Base-by-base conservation (phyloP, 2,329 filamentous ascomycete species). In the Monilinia laxa region DNA sequence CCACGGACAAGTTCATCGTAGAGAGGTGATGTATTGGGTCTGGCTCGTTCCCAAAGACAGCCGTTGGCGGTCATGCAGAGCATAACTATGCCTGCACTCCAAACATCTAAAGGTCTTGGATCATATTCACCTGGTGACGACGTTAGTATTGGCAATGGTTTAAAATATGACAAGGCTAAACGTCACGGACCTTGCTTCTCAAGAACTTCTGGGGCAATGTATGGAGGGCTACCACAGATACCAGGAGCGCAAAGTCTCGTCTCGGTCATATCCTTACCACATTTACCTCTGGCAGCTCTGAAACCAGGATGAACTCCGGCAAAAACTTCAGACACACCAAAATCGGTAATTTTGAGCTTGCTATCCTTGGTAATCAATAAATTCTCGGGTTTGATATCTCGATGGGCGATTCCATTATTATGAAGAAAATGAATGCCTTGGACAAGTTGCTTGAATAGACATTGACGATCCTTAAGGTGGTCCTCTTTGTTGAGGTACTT, bases 381-480 rank as follows among this genome's bases (percentile, higher is more conserved):
- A 73, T 97, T 96, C 77, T 96, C 93, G 14, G 93, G 84, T 79
- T 97, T 96, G 80, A 96, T 90, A 73, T 97, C 93, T 59, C 93
- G 90, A 78, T 96, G 93, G 1, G 92, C 93, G 75, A 96, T 93
- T 67, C 92, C 93, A 73, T 94, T 87, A 68, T 81, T 82, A 78
- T 97, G 93, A 28, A 96, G 82, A 75, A 96, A 95, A 73, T 87
- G 84, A 69, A 97, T 85, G 23, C 92, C 93, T 73, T 92, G 90
- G 42, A 95, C 81, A 38, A 96, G 81, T 77, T 97, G 93, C 82
- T 96, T 96, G 84, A 96, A 96, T 70, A 96, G 83, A 78, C 93
- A 96, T 42, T 90, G 80, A 12, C 90, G 88, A 75, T 96, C 91
- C 66, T 84, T 82, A 20, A 84, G 62, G 31, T 88, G 87, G 65